Evolutionary conservation across 768 basidiomycete species (phyloP), one percentile per base, ranked within the genome.

Genomic region (Podaxis mareebaensis): DNA sequence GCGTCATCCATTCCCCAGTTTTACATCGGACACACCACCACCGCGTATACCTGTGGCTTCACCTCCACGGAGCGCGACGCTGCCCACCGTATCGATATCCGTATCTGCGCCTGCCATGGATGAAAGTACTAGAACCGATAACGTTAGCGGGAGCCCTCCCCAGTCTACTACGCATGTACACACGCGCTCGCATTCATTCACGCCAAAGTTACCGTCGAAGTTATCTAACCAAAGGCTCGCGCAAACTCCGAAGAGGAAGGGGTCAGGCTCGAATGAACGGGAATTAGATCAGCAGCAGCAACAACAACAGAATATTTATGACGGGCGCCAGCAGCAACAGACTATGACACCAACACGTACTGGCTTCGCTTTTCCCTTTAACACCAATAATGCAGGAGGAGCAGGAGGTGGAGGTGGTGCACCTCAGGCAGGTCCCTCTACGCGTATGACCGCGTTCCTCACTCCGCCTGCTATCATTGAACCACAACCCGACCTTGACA

Each of bases 141-240:
- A 22, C 53, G 3, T 51, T 33, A 42, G 49, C 15, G 11, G 42
- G n/a, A 64, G 24, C 51, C 67, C 5, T 59, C 61, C n/a, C 44
- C 66, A 49, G 59, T 64, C 57, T 61, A 60, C 59, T 74, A 71
- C 77, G 13, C 83, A 84, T 61, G 84, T 84, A 24, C 90, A 86
- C 68, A 79, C 82, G 39, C 85, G 89, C 48, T 88, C 85, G 30
- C 87, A 89, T 65, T 83, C 89, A 1, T 90, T 91, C 66, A 86
- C 89, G 0, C 90, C 89, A 0, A 89, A 88, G 63, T 73, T 90
- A 17, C 82, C 90, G 2, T 89, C 90, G 0, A 91, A 91, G 64
- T 77, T 90, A 6, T 81, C 88, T 3, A 77, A 81, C 17, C 83
- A 85, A 39, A 63, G 48, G 33, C 57, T 59, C 64, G 64, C 24